Conservation (phyloP, 441 rosid species). For the Populus trichocarpa region DNA sequence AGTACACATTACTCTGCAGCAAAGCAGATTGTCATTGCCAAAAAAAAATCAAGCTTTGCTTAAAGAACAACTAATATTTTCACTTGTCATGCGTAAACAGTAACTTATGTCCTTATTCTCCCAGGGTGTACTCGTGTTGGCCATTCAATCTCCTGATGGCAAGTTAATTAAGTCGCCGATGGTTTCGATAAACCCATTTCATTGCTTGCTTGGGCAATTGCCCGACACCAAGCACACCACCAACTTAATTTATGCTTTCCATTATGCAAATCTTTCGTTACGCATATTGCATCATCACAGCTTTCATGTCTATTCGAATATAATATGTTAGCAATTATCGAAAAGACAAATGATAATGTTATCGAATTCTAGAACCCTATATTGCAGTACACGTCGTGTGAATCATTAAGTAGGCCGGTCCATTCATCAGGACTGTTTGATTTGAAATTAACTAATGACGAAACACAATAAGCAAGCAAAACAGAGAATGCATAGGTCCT, state of each 20-base stretch:
- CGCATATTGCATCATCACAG: not conserved
- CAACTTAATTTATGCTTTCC: not conserved
- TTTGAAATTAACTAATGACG: too few relatives aligned
- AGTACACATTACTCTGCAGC: too few relatives aligned
- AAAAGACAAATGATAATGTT: too few relatives aligned
- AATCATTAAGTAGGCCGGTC: not conserved
- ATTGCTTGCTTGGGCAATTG: constrained; percentile 10
- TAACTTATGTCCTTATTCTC: not conserved
- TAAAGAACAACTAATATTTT: not conserved
- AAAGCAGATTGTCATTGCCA: too few relatives aligned
- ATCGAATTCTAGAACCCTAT: not conserved
- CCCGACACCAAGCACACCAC: constrained; percentile 19
- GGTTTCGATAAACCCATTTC: too few relatives aligned
- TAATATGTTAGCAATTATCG: too few relatives aligned
- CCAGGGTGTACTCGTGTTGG: not conserved
- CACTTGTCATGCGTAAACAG: not conserved
- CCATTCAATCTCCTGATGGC: too few relatives aligned
- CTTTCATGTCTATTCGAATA: not conserved
- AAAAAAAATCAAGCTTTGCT: too few relatives aligned
- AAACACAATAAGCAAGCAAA: too few relatives aligned
- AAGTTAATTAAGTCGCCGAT: too few relatives aligned
- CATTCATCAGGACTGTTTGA: not conserved
- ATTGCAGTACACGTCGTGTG: constrained; percentile 10
- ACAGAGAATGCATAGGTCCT: too few relatives aligned
- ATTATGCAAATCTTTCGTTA: not conserved